phyloP scores from a whole-genome alignment of 192 early-diverging fungal species.

The Linderina pennispora region DNA sequence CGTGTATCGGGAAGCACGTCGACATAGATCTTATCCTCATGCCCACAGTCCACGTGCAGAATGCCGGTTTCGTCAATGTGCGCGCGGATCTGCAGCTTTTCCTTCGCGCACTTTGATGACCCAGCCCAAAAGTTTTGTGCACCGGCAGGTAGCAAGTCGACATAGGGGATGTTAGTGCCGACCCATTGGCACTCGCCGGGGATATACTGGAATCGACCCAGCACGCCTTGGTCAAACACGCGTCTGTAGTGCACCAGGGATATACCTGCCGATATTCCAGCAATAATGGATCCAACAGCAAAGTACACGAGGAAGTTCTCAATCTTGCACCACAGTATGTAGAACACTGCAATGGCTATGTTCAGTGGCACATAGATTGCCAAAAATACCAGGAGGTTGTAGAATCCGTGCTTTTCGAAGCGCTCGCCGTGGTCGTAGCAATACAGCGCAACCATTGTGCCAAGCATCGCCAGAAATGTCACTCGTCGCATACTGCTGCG shows the following conservation, averaged over 20 bases:
- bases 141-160: slow-evolving; percentile 49
- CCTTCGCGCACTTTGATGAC: slow-evolving; percentile 24
- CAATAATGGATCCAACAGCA: slow-evolving; percentile 7
- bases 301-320: slow-evolving; percentile 36
- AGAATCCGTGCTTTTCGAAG: slow-evolving; percentile 52
- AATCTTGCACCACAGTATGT: slow-evolving; percentile 22
- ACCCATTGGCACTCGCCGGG: slow-evolving; percentile 46
- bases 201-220: slow-evolving; percentile 4
- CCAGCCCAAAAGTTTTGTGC: slow-evolving; percentile 60
- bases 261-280: slow-evolving; percentile 5
- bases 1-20: slow-evolving; percentile 52
- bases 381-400: slow-evolving; percentile 52
- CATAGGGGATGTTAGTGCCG: slow-evolving; percentile 43
- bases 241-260: slow-evolving; percentile 37
- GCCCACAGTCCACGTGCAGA: slow-evolving; percentile 25
- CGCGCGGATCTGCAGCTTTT: slow-evolving; percentile 27
- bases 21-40: neutral
- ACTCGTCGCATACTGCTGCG: slow-evolving; percentile 15
- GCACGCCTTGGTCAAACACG: slow-evolving; percentile 34
- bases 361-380: slow-evolving; percentile 49
- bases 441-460: slow-evolving; percentile 25
- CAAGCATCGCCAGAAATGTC: slow-evolving; percentile 3
- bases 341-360: slow-evolving; percentile 32
- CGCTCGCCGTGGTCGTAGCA: slow-evolving; percentile 51
- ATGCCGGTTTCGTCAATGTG: slow-evolving; percentile 28